Evolutionary conservation across 2,329 filamentous ascomycete species (phyloP), one percentile per base, ranked within the genome.

Genomic region (Albifimbria verrucaria): DNA sequence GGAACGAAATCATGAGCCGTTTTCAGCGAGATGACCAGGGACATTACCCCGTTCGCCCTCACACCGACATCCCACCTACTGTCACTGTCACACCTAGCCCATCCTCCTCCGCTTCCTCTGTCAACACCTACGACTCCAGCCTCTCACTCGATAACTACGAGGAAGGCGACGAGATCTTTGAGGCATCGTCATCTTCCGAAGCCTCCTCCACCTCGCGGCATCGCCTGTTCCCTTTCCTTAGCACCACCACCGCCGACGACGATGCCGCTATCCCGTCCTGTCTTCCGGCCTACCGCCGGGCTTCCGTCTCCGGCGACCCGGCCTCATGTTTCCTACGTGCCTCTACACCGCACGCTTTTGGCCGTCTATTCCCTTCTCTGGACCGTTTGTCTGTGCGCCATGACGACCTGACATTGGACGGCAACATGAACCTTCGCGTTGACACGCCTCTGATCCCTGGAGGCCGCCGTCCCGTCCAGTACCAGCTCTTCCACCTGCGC

Each of bases 341-440:
- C 11, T 90, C 92, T 2, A 92, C 87, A 1, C 88, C 93, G 3
- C 79, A 87, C 54, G 87, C 92, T 60, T 97, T 97, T 68, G 87
- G 86, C 23, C 81, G 86, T 51, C 81, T 96, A 50, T 99, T 97
- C 69, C 93, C 94, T 11, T 95, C 92, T 9, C 81, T 87, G 60
- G 85, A 91, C 67, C 83, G 89, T 52, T 75, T 97, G 50, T 83
- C 84, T 32, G 91, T 99, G 65, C 85, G 89, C 24, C 93, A 97
- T 67, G 94, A 97, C 67, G 91, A 97, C 71, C 85, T 90, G 48
- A 94, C 92, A 0, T 73, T 87, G 4, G 93, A 99, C 68, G 93
- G 93, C 32, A 96, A 97, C 77, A 95, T 97, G 91, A 97, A 97
- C 68, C 79, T 99, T 53, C 87, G 92, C 26, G 80, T 97, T 54